Evolutionary conservation across 1,139 yeast genomes (phyloP).

Genomic region (Casaregolazyma suthepensis): DNA sequence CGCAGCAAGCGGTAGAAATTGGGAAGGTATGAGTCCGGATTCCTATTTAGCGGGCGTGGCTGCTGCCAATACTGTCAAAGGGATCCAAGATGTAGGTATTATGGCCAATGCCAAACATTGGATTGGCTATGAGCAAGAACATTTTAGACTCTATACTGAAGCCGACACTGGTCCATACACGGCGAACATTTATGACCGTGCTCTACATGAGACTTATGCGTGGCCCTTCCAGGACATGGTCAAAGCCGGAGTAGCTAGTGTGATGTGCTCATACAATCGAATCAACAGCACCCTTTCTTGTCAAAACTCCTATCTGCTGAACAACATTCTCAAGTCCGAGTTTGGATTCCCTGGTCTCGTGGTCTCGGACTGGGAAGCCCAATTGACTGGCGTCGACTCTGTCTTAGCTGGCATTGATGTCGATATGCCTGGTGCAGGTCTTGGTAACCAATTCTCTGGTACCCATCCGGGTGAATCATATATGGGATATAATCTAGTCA

Average conservation of each 20-base stretch:
- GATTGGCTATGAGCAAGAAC: conserved; percentile 61
- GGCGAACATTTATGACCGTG: conserved; percentile 53
- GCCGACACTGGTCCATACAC: conserved; percentile 33
- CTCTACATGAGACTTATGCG: conserved; percentile 56
- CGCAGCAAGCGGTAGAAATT: conserved; percentile 60
- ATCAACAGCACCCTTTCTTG: conserved; percentile 57
- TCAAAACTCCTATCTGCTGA: conserved; percentile 53
- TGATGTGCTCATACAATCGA: conserved; percentile 58
- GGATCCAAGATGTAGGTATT: conserved; percentile 55
- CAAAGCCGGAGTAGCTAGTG: conserved; percentile 54
- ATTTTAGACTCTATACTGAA: conserved; percentile 53
- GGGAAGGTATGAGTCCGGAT: conserved; percentile 64
- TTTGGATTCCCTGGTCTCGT: conserved; percentile 64
- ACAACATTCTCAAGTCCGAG: conserved; percentile 53
- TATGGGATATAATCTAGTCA: conserved; percentile 37
- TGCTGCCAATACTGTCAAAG: conserved; percentile 49
- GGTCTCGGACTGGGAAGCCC: conserved; percentile 60
- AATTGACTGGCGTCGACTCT: conserved; percentile 49
- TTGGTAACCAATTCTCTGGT: conserved; percentile 54
- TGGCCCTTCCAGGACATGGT: conserved; percentile 67
- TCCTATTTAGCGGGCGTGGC: conserved; percentile 56
- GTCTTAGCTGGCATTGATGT: conserved; percentile 59
- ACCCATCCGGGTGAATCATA: conserved; percentile 26
- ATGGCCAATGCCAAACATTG: conserved; percentile 51
- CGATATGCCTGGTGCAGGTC: conserved; percentile 61